Percentiles rank a stretch among this genome's conserved stretches.
phyloP scores from a whole-genome alignment of 179 eudicot genomes.

The Nepenthes alata region DNA sequence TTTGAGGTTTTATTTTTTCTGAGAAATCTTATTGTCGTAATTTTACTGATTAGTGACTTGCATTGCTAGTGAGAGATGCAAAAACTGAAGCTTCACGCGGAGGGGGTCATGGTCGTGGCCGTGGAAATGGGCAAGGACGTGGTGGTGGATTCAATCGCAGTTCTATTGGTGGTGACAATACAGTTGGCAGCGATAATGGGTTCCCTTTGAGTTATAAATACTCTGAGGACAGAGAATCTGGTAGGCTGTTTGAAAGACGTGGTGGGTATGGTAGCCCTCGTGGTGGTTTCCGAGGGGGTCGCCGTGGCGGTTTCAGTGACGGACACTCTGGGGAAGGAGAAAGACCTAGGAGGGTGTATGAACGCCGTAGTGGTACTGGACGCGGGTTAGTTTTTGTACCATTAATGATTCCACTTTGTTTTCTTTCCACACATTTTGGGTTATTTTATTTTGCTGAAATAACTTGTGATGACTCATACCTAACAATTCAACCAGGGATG shows the following conservation, averaged over 20 bases:
- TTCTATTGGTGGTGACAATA: conserved; percentile 23
- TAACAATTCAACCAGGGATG: conserved; percentile 30
- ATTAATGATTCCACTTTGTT: background rate
- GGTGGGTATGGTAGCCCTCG: conserved; percentile 55
- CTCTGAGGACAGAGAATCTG: conserved; percentile 25
- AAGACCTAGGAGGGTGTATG: conserved; percentile 50
- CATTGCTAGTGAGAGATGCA: conserved; percentile 49
- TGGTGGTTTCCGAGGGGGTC: conserved; percentile 60
- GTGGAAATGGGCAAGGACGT: conserved; percentile 48
- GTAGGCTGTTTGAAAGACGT: conserved; percentile 51
- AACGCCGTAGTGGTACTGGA: conserved; percentile 90
- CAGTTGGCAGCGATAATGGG: conserved; percentile 38
- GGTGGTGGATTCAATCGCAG: conserved; percentile 57
- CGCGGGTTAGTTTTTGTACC: conserved; percentile 41
- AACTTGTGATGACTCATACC: too few relatives aligned
- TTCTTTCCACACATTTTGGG: background rate
- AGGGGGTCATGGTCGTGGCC: conserved; percentile 47
- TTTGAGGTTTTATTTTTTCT: background rate
- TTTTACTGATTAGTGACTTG: background rate
- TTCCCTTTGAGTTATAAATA: conserved; percentile 29
- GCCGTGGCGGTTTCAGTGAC: conserved; percentile 61
- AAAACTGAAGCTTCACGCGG: conserved; percentile 52
- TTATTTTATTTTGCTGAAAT: too few relatives aligned
- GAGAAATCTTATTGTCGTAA: background rate
- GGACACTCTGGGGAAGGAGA: conserved; percentile 68